Evolutionary conservation across 495 filamentous ascomycete species (phyloP).

Genomic region (Oleoguttula mirabilis): DNA sequence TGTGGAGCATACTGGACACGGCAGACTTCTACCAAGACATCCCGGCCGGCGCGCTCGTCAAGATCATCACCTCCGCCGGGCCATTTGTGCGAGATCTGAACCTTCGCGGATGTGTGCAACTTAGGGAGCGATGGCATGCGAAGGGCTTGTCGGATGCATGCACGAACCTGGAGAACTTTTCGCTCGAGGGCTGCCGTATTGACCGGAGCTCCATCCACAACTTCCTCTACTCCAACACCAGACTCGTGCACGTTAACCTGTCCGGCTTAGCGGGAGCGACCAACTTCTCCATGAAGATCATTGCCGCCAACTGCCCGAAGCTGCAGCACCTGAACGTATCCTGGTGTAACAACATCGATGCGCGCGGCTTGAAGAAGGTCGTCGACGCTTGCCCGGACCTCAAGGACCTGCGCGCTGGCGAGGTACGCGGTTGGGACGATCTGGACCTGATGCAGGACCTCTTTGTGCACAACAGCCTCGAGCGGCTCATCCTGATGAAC

Average conservation of each 20-base stretch:
- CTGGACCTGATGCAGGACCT: slow-evolving; percentile 54
- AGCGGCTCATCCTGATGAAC: slow-evolving; percentile 64
- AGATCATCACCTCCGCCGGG: slow-evolving; percentile 73
- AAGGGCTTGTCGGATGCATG: slow-evolving; percentile 69
- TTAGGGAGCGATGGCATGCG: slow-evolving; percentile 65
- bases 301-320: slow-evolving; percentile 69
- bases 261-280: slow-evolving; percentile 67
- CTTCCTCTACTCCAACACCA: slow-evolving; percentile 65
- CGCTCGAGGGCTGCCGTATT: slow-evolving; percentile 77
- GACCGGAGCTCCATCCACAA: slow-evolving; percentile 66
- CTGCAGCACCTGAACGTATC: slow-evolving; percentile 77
- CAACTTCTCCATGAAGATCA: slow-evolving; percentile 77
- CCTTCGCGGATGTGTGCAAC: slow-evolving; percentile 59
- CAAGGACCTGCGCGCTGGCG: slow-evolving; percentile 70
- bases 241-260: slow-evolving; percentile 71
- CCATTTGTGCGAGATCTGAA: slow-evolving; percentile 89
- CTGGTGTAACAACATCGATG: slow-evolving; percentile 79
- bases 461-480: slow-evolving; percentile 67
- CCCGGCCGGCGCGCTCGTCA: slow-evolving; percentile 66
- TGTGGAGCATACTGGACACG: slow-evolving; percentile 78
- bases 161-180: slow-evolving; percentile 74
- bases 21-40: slow-evolving; percentile 81
- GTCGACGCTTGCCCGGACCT: slow-evolving; percentile 60
- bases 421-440: slow-evolving; percentile 68
- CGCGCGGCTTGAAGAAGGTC: slow-evolving; percentile 64